Evolutionary conservation across 306 rosid genomes (phyloP), one percentile per base, ranked within the genome.

Genomic region (Prunus dulcis): DNA sequence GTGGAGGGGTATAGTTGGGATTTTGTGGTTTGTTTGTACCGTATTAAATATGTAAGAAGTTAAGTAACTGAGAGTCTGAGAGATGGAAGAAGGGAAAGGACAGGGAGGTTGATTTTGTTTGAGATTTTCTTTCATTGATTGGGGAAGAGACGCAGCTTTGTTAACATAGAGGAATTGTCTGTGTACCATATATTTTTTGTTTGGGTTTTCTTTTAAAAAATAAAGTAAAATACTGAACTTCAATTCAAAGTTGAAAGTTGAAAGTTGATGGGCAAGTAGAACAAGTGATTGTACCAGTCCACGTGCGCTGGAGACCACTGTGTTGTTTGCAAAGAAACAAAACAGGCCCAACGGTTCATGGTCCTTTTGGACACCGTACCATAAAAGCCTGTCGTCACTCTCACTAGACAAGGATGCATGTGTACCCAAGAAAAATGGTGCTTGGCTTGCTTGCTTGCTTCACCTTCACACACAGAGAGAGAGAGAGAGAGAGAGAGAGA

Each of bases 331-430:
- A 63, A 78, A 85, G 89, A 86, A 86, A 77, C 92, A 83, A 83
- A 81, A 88, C 90, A 82, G 87, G 58, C 86, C 91, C 97, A 86
- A 90, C 91, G 92, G 90, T 85, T 89, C 83, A 83, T 78, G 83
- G 76, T 84, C 75, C 75, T 76, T 67, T 22, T 22, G 55, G 79
- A 51, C 73, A 78, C 89, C 87, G 89, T 87, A 86, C 86, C 81
- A 63, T 65, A 72, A 75, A 76, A 81, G 75, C 83, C 77, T 85
- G 75, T 70, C 75, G 71, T 67, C 74, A 69, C 77, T 64, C 68
- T 67, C 74, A 69, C 77, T 58, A 32, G 49, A 64, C 38, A 50
- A 22, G 3, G 23, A 34, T 64, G 38, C 64, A 64, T 74, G 62
- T 75, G 58, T 27, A 56, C 22, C 62, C 62, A 3, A 56, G 61